A percentile compares a stretch with the other conserved stretches of the same genome.
Conservation (phyloP, 495 filamentous ascomycete species). For the Penicillium ucsense region DNA sequence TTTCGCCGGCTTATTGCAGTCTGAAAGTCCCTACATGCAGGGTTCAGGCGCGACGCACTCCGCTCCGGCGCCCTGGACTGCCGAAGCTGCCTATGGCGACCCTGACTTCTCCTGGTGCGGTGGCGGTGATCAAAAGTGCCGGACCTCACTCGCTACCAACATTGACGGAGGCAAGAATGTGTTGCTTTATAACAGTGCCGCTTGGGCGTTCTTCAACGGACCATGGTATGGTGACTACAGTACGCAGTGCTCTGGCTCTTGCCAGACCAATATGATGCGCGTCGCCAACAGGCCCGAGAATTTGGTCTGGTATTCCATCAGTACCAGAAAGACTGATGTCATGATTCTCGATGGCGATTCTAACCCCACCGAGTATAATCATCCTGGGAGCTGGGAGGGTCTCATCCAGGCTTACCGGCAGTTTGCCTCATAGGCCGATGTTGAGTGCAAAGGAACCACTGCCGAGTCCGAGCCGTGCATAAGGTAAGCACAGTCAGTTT, state of each 20-base stretch:
- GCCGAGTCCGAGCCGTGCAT: no score
- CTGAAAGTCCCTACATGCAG: slow-evolving; percentile 42
- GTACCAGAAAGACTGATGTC: slow-evolving; percentile 32
- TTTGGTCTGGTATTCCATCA: slow-evolving; percentile 33
- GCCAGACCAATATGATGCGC: slow-evolving; percentile 35
- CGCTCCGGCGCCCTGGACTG: slow-evolving; percentile 36
- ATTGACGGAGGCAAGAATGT: slow-evolving; percentile 36
- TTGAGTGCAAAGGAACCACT: no score
- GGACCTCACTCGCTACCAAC: slow-evolving; percentile 31
- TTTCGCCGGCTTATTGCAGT: slow-evolving; percentile 36
- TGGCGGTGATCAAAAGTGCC: slow-evolving; percentile 24
- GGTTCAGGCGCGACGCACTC: slow-evolving; percentile 20
- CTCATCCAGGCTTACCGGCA: slow-evolving; percentile 37
- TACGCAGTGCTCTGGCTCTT: slow-evolving; percentile 25
- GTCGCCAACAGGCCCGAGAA: slow-evolving; percentile 19
- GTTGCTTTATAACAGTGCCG: slow-evolving; percentile 43
- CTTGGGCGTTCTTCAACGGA: slow-evolving; percentile 45
- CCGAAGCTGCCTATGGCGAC: slow-evolving; percentile 27
- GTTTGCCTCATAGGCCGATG: slow-evolving; percentile 6
- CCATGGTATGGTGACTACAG: slow-evolving; percentile 14
- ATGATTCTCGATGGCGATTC: slow-evolving; percentile 26
- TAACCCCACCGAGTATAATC: slow-evolving; percentile 29
- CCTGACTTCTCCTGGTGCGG: slow-evolving; percentile 29
- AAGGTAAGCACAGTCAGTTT: no score
- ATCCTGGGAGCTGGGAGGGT: slow-evolving; percentile 49